Evolutionary conservation across 495 filamentous ascomycete species (phyloP).

Genomic region (Tuber indicum): DNA sequence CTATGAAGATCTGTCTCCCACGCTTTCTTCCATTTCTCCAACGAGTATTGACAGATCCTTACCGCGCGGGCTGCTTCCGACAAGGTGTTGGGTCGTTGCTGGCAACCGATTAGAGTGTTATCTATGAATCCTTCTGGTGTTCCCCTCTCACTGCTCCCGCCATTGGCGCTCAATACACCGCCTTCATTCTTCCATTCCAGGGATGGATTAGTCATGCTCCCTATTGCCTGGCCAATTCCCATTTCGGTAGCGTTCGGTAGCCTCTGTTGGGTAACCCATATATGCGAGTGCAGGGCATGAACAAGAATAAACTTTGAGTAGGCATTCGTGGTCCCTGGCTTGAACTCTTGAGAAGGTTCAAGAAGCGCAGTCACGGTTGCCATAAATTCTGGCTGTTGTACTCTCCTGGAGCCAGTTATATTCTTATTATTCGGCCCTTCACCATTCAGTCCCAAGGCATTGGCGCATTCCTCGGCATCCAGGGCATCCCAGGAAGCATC

Average conservation of each 20-base stretch:
- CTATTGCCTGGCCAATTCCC: conserved; percentile 20
- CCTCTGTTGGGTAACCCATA: conserved; percentile 45
- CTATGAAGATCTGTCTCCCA: conserved; percentile 60
- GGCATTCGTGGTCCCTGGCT: conserved; percentile 54
- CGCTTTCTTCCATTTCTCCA: conserved; percentile 59
- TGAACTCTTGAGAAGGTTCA: conserved; percentile 49
- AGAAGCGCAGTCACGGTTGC: conserved; percentile 52
- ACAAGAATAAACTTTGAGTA: conserved; percentile 66
- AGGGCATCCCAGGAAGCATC: conserved; percentile 62
- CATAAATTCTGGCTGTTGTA: conserved; percentile 55
- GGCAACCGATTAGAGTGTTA: conserved; percentile 10
- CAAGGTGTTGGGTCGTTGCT: conserved; percentile 24
- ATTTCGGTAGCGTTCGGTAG: conserved; percentile 31
- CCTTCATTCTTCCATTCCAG: conserved; percentile 42
- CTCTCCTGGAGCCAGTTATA: conserved; percentile 52
- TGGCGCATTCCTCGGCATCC: conserved; percentile 52
- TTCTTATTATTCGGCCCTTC: conserved; percentile 45
- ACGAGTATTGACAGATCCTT: conserved; percentile 44
- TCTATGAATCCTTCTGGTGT: conserved; percentile 48
- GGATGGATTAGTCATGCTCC: conserved; percentile 22
- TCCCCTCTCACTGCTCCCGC: conserved; percentile 47
- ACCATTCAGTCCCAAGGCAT: conserved; percentile 54
- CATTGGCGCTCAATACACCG: conserved; percentile 40
- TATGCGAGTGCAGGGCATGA: conserved; percentile 55
- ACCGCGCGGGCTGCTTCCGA: conserved; percentile 39